These are phyloP conservation scores for Colletotrichum somersetense DNA, from an alignment of 2,329 filamentous ascomycete genomes.

Conservation along the genomic window DNA sequence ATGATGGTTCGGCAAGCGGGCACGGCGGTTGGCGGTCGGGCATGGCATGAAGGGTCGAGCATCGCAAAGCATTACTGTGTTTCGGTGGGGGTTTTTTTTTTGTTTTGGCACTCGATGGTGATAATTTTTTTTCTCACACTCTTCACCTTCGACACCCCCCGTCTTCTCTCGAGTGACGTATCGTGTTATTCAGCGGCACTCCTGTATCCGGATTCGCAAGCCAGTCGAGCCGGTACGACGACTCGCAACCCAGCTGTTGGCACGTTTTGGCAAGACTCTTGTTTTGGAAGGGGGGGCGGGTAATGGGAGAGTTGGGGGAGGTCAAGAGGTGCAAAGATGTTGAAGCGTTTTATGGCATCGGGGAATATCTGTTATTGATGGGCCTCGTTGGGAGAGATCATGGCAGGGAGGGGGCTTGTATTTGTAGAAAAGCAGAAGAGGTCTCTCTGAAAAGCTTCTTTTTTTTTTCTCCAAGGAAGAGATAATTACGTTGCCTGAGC, in stretches of 20 bases:
- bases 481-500: constrained; percentile 33
- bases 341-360: neutral
- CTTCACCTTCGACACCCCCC: neutral
- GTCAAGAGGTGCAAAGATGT: constrained; percentile 5
- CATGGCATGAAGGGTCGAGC: constrained; percentile 38
- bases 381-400: neutral
- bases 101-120: constrained; percentile 26
- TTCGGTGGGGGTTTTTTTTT: neutral
- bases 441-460: constrained; percentile 15
- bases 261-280: neutral
- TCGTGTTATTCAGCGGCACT: neutral
- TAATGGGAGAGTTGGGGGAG: neutral
- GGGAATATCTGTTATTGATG: neutral
- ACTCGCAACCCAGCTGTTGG: neutral
- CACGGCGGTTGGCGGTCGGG: constrained; percentile 36
- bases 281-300: neutral
- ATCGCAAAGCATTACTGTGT: constrained; percentile 39
- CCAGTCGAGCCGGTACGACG: neutral
- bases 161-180: neutral
- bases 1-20: constrained; percentile 24
- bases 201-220: neutral
- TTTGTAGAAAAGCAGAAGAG: constrained; percentile 20
- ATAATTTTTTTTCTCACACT: neutral
- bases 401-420: constrained; percentile 10
- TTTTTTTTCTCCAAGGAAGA: constrained; percentile 5